Base-by-base conservation (phyloP, 306 rosid species). In the Boehmeria nivea region DNA sequence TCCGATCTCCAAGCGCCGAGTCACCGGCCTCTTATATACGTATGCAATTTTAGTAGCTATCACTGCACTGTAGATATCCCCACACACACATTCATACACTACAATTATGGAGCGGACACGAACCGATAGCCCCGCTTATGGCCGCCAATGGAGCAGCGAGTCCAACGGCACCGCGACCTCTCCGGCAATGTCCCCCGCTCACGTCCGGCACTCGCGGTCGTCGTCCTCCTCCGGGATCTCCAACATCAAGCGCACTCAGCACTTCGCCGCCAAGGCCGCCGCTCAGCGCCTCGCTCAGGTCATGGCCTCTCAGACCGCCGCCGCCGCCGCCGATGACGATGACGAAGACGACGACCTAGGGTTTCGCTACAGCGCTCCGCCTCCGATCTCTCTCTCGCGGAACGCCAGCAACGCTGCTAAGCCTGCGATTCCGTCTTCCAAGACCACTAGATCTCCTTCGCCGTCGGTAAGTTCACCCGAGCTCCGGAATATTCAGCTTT, bases 221-320 rank as follows among this genome's bases (percentile, higher is more conserved):
- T 78, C 97, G 47, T 90, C 97, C 14, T 79, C 80, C 48, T 71
- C 85, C 20, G 79, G 84, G 28, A 74, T 84, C 67, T 90, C 97
- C 57, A 82, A 66, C 79, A 64, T 90, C 70, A 90, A 84, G 64
- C 81, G 94, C 75, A 82, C 84, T 60, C 97, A 90, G 75, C 86
- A 90, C 75, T 80, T 90, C 57, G 95, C 97, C 8, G 95, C 95
- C 51, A 90, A 83, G 75, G 97, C 97, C 23, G 97, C 97, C 1
- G 94, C 97, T 45, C 94, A 90, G 73, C 90, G 95, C 50, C 95
- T 90, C n/a, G 94, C 97, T 6, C 94, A 86, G 80, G 97, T 90
- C 49, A 90, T 90, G 95, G 95, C 97, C 54, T 90, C 97, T 19
- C 97, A 90, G 80, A 67, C 86, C 39, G 75, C 88, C 36, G 94